Evolutionary conservation across 495 filamentous ascomycete species (phyloP), one percentile per base, ranked within the genome.

Genomic region (Daldinia vernicosa): DNA sequence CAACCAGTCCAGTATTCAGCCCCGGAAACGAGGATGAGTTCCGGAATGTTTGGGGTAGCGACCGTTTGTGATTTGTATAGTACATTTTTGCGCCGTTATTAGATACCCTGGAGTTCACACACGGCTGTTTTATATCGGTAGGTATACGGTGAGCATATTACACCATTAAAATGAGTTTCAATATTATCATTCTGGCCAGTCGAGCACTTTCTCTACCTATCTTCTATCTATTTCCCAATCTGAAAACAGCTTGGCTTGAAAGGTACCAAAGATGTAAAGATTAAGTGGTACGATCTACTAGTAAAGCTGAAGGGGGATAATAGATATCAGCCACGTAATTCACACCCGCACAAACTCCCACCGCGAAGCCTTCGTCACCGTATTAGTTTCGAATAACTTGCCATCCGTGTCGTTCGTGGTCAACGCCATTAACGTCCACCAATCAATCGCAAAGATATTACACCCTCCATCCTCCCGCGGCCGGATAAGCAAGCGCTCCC

Each of bases 11-110:
- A 4, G 28, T 72, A 58, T 77, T 74, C 50, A 59, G 56, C 33
- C 56, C 70, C n/a, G 75, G 70, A 15, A 67, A 77, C 43, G 74
- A 77, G 26, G 78, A 80, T 15, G 78, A 80, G 39, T 77, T 76
- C 54, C 76, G 75, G 8, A 80, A 80, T 67, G 78, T 80, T 60
- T 80, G 78, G 78, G 76, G 56, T 27, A 64, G 74, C 39, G 74
- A 77, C 32, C 72, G 70, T 62, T 71, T 74, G 57, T 76, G 51
- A 77, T 66, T 69, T 68, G 15, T 35, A 39, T 24, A 57, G 35
- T 40, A 4, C 57, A 66, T 65, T 66, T 72, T 70, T 53, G 67
- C 63, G 71, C 54, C 66, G 60, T 76, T 69, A 56, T 70, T 76
- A 76, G 75, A 77, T 77, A 77, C 75, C 75, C 75, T 69, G 66